Evolutionary conservation across 805 yeast species (phyloP), one percentile per base, ranked within the genome.

Genomic region (Torulaspora quercuum): DNA sequence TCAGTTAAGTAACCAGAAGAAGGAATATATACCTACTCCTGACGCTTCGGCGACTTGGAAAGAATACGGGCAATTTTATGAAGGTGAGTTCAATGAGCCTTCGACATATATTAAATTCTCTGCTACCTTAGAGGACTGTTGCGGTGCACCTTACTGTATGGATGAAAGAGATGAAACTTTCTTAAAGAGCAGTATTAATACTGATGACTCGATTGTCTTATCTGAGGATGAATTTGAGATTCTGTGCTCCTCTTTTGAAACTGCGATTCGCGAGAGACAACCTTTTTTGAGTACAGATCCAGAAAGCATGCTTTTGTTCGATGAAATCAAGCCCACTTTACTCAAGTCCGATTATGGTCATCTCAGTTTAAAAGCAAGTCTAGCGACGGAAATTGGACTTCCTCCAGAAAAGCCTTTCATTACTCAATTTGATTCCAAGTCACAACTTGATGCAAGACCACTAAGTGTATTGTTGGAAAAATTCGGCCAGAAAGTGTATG

Each of bases 71-170:
- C 73, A 80, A 48, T 88, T 74, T 61, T 92, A 92, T 58, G 64
- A 64, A 11, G 82, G 82, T 22, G 62, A 68, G 15, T 90, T 84
- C 61, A 59, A 59, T 3, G 80, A 78, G 44, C 95, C 97, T 0
- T 76, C 77, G 13, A 70, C 83, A 7, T 90, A 88, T 57, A 84
- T 92, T 39, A 82, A 87, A 50, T 85, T 85, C 50, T 83, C 95
- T 26, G 94, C 95, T 4, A 90, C 96, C 0, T 92, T 90, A n/a
- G 97, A 92, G 55, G 97, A 92, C 57, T 84, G 95, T 14, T 71
- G 78, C 12, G 96, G 97, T 1, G 78, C 82, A 29, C 78, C 78
- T 12, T 92, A 89, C 63, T 80, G 80, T 61, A 77, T 92, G 83
- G 97, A 92, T 63, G 97, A 90, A 59, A 71, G 51, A 6, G 98